A percentile compares a stretch with the other conserved stretches of the same genome.
Evolutionary conservation across 2,329 filamentous ascomycete genomes (phyloP).

Genomic region (Exophiala alcalophila): DNA sequence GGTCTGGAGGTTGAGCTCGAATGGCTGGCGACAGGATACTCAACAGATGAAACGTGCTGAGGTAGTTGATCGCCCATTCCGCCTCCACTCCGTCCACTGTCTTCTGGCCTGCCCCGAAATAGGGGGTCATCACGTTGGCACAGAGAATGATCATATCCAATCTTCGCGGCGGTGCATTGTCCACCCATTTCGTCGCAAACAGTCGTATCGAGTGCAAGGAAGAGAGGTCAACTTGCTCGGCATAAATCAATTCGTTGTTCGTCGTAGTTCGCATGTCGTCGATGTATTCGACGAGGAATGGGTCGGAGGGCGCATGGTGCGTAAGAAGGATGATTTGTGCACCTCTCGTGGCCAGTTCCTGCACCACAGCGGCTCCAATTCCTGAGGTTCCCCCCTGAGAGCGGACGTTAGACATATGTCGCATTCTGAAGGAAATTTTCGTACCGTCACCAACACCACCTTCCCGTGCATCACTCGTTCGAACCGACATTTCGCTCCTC

Average conservation of each 20-base stretch:
- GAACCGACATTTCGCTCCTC: slow-evolving; percentile 68
- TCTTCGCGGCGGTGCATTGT: slow-evolving; percentile 83
- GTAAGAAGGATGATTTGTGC: slow-evolving; percentile 90
- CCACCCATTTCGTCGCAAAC: slow-evolving; percentile 97
- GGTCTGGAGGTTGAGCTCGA: slow-evolving; percentile 84
- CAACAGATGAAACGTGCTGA: slow-evolving; percentile 92
- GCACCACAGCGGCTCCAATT: slow-evolving; percentile 74
- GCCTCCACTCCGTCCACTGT: slow-evolving; percentile 80
- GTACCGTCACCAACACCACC: slow-evolving; percentile 84
- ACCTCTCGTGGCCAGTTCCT: slow-evolving; percentile 73
- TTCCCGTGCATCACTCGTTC: slow-evolving; percentile 90
- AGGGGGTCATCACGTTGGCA: slow-evolving; percentile 72
- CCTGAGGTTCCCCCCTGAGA: slow-evolving; percentile 80
- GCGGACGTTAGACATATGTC: slow-evolving; percentile 3
- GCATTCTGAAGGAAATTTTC: slow-evolving; percentile 18
- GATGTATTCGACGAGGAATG: slow-evolving; percentile 89
- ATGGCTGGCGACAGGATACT: slow-evolving; percentile 88
- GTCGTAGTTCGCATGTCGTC: slow-evolving; percentile 76
- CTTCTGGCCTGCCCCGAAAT: slow-evolving; percentile 56
- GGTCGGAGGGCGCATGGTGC: slow-evolving; percentile 73
- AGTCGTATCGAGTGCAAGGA: slow-evolving; percentile 85
- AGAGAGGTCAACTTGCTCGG: slow-evolving; percentile 86
- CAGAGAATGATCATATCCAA: slow-evolving; percentile 90
- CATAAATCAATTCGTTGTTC: slow-evolving; percentile 84
- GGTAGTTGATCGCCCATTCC: slow-evolving; percentile 92